Evolutionary conservation across 1,284 basidiomycete genomes (phyloP), one percentile per base, ranked within the genome.

Genomic region (Cutaneotrichosporon mucoides): DNA sequence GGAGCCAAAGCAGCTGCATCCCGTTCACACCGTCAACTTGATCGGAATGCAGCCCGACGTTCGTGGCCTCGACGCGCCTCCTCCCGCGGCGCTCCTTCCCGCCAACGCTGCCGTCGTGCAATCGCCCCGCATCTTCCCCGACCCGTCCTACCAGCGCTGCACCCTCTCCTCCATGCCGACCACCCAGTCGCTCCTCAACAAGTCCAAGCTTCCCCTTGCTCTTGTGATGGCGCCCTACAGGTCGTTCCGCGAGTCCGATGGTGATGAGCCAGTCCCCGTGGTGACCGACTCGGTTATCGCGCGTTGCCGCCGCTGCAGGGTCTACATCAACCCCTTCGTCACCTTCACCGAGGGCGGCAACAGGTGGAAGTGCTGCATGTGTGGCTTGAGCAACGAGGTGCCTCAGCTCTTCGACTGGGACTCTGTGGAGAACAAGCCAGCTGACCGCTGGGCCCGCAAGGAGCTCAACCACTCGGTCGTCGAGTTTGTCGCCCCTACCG

Each of bases 301-400:
- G 49, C 89, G 96, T 48, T 99, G 96, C 80, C 85, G 96, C 64
- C 86, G 95, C 43, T 99, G 96, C 83, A 85, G 96, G 71, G 92
- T 92, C 46, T 99, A 99, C 80, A 99, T 99, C 80, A 98, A 99
- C 76, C 95, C 96, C 4, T 99, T 92, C 73, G 94, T 98, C 44
- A 92, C 93, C 68, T 99, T 99, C 77, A 93, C 97, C 73, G 96
- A 99, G 75, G 93, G 93, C 63, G 96, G 96, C 40, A 94, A 93
- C 78, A 86, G 94, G 82, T 98, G 96, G 96, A 91, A 96, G 76
- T 99, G 96, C 78, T 97, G 92, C 81, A 94, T 99, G 92, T 99
- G 96, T 79, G 92, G 89, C 71, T 88, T 99, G 84, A 90, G 90
- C 60, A 99, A 99, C 77, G 96, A 99, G 78, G 95, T 99, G 1